Conservation (phyloP, 129 eudicot genomes). For the Deinandra increscens region DNA sequence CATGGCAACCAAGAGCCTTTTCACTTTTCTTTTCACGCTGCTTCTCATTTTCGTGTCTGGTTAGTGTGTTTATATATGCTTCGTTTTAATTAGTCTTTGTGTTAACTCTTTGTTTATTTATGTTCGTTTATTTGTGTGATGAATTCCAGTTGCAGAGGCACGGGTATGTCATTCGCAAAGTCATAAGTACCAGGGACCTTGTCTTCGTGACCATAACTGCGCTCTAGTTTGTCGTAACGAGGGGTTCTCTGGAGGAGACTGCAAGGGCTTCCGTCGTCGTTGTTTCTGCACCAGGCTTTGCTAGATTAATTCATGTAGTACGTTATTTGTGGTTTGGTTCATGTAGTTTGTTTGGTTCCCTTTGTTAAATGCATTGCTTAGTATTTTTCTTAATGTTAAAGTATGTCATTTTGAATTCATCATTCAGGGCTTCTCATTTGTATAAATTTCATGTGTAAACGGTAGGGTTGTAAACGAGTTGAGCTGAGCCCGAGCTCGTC, state of each 20-base stretch:
- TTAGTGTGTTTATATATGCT: neutral
- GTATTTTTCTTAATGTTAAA: no score
- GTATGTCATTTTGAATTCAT: no score
- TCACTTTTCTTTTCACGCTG: constrained; percentile 14
- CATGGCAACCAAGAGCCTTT: constrained; percentile 31
- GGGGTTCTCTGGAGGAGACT: constrained; percentile 66
- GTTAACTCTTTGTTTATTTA: neutral
- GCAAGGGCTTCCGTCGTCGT: constrained; percentile 51
- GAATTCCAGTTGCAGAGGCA: constrained; percentile 40
- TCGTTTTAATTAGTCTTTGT: no score
- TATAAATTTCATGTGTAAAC: no score
- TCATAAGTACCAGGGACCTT: constrained; percentile 51
- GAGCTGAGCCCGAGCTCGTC: no score
- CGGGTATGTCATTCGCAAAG: constrained; percentile 54
- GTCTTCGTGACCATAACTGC: constrained; percentile 47
- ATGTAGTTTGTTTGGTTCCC: no score
- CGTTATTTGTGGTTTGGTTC: no score
- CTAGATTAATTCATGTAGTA: no score
- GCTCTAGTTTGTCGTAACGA: constrained; percentile 63
- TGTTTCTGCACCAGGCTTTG: constrained; percentile 66
- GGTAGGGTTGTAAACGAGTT: no score
- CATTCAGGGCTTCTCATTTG: no score
- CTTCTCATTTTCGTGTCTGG: constrained; percentile 24
- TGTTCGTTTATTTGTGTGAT: neutral
- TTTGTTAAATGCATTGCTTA: no score